A percentile compares a stretch with the other conserved stretches of the same genome.
Evolutionary conservation across 1,284 basidiomycete species (phyloP).

Genomic region (Wolfiporia cocos): DNA sequence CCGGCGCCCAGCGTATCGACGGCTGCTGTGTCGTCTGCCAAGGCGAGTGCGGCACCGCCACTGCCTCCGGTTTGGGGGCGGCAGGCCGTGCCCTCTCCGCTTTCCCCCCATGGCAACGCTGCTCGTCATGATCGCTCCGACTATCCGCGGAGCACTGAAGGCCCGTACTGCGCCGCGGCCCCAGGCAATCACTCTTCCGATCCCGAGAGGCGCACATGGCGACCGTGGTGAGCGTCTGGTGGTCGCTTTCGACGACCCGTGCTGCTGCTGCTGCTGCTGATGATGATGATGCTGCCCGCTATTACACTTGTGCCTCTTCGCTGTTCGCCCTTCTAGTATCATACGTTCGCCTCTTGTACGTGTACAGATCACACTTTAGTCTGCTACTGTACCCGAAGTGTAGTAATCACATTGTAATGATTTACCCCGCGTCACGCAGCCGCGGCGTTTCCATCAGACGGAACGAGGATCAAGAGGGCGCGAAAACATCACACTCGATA

Average conservation of each 20-base stretch:
- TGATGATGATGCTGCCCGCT: neutral
- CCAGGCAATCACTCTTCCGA: neutral
- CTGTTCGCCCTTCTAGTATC: too few species aligned
- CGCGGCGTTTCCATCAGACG: too few species aligned
- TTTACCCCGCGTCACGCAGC: too few species aligned
- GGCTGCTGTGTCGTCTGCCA: neutral
- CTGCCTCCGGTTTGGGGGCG: slow-evolving; percentile 3
- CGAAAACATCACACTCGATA: too few species aligned
- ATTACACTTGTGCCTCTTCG: too few species aligned
- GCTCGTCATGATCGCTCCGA: neutral
- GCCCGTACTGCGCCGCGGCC: slow-evolving; percentile 3
- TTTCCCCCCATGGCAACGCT: neutral
- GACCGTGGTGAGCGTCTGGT: slow-evolving; percentile 6
- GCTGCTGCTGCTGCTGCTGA: neutral
- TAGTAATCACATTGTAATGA: too few species aligned
- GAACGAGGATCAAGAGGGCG: too few species aligned
- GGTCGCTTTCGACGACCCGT: neutral
- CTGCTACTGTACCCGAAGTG: too few species aligned
- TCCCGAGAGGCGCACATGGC: slow-evolving; percentile 5
- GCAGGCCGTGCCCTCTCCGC: slow-evolving; percentile 3
- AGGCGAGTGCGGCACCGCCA: neutral
- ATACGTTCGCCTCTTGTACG: too few species aligned
- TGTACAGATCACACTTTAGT: too few species aligned
- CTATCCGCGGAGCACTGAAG: slow-evolving; percentile 1
- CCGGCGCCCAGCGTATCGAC: neutral